Evolutionary conservation across 306 rosid species (phyloP), one percentile per base, ranked within the genome.

Genomic region (Casuarina cunninghamiana): DNA sequence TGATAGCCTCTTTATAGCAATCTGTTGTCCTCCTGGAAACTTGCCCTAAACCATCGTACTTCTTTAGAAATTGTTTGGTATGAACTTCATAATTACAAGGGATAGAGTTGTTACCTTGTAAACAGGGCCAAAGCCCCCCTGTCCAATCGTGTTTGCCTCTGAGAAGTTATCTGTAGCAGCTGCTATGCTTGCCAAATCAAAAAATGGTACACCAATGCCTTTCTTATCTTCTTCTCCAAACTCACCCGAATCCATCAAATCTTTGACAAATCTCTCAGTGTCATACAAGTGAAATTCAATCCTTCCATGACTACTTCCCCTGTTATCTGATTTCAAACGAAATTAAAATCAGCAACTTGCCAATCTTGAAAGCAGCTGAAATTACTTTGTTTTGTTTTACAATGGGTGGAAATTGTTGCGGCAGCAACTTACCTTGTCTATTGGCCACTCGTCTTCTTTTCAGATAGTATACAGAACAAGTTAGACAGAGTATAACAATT

Each of bases 311-410:
- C 67, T 53, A 48, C 74, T 79, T 75, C 2, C 70, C 41, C 9
- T 35, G 43, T 68, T 78, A 21, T 44, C 91, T 88, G 72, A 69
- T 78, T 53, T 50, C 35, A 4, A 5, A n/a, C 71, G 75, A 55
- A 0, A 48, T 44, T 61, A 11, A 9, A 55, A 8, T 5, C 16
- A 17, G 10, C 10, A 26, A 26, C 5, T 35, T 2, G 48, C 12
- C 12, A 55, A 3, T 55, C 62, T 55, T 26, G 32, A 26, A 26
- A 26, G 32, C 32, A 26, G 32, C 32, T 26, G 32, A 26, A 26
- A 26, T 26, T 26, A 26, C 32, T 26, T 26, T 26, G 32, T 26
- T 26, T 26, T 26, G 32, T 48, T 48, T 9, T 10, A 48, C 15
- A 48, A 10, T 48, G 11, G 7, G 50, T 46, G 10, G 6, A n/a